These are phyloP conservation scores for Penicillium maclennaniae DNA, from an alignment of 495 filamentous ascomycete species.

Conservation along the genomic window DNA sequence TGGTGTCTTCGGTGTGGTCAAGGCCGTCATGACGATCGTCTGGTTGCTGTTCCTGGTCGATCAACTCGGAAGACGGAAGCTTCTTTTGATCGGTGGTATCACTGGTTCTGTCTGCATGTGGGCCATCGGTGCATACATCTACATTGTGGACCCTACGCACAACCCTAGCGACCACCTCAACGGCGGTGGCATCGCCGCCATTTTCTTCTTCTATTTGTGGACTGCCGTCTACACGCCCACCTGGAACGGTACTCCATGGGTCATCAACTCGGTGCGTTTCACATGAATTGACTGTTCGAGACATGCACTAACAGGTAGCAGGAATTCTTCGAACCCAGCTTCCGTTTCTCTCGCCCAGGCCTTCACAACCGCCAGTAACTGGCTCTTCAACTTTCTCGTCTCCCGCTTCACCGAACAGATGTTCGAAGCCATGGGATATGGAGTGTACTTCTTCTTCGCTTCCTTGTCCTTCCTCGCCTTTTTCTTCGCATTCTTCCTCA, in stretches of 20 bases:
- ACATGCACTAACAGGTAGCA: conserved; percentile 13
- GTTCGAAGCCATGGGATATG: conserved; percentile 66
- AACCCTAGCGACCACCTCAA: conserved; percentile 39
- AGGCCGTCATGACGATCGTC: conserved; percentile 53
- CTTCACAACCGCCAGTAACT: conserved; percentile 65
- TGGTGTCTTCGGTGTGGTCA: conserved; percentile 50
- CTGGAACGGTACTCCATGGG: conserved; percentile 70
- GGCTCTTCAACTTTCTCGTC: conserved; percentile 75
- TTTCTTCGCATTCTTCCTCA: conserved; percentile 61
- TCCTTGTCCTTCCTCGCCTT: conserved; percentile 64
- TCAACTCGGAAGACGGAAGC: conserved; percentile 62
- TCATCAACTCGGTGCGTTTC: conserved; percentile 14
- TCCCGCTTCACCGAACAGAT: conserved; percentile 71
- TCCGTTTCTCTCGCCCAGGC: conserved; percentile 66
- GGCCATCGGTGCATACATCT: conserved; percentile 66
- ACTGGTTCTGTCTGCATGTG: conserved; percentile 68
- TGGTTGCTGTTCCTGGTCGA: conserved; percentile 71
- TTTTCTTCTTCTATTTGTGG: conserved; percentile 78
- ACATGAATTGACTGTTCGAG: background rate
- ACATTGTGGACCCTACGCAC: conserved; percentile 51
- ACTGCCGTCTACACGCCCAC: conserved; percentile 69
- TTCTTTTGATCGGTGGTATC: conserved; percentile 66
- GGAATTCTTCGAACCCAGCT: conserved; percentile 61
- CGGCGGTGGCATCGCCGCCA: conserved; percentile 59
- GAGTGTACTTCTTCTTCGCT: conserved; percentile 78